phyloP scores from a whole-genome alignment of 495 filamentous ascomycete species.

The Lentithecium fluviatile region DNA sequence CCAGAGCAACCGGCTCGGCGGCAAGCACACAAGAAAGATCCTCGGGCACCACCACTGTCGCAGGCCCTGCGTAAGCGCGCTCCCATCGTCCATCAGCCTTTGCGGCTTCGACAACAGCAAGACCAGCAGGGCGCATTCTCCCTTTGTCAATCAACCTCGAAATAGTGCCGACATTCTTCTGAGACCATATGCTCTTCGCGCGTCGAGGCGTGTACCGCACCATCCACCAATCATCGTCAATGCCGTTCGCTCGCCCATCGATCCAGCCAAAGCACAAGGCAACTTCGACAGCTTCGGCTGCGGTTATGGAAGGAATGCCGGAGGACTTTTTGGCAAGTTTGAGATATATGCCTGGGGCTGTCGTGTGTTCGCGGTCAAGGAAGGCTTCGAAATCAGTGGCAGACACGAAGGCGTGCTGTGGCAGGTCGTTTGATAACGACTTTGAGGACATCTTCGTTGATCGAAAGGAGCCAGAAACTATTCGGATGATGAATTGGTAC shows the following conservation, averaged over 20 bases:
- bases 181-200: conserved; percentile 55
- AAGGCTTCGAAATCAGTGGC: conserved; percentile 47
- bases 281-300: conserved; percentile 54
- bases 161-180: conserved; percentile 51
- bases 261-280: conserved; percentile 63
- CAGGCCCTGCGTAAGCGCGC: conserved; percentile 52
- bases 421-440: conserved; percentile 32
- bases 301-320: conserved; percentile 48
- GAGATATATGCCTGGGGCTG: conserved; percentile 51
- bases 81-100: conserved; percentile 58
- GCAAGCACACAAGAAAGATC: conserved; percentile 47
- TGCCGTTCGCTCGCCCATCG: conserved; percentile 52
- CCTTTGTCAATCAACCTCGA: conserved; percentile 45
- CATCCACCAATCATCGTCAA: conserved; percentile 47
- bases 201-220: conserved; percentile 58
- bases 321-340: conserved; percentile 55
- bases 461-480: too few species aligned
- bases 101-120: conserved; percentile 52
- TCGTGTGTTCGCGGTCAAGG: conserved; percentile 45
- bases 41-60: conserved; percentile 47
- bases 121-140: conserved; percentile 50
- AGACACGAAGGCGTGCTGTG: conserved; percentile 44
- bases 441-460: too few species aligned
- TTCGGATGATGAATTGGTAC: too few species aligned
- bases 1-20: conserved; percentile 37